Evolutionary conservation across 345 rosid species (phyloP).

Genomic region (Melaleuca quinquenervia): DNA sequence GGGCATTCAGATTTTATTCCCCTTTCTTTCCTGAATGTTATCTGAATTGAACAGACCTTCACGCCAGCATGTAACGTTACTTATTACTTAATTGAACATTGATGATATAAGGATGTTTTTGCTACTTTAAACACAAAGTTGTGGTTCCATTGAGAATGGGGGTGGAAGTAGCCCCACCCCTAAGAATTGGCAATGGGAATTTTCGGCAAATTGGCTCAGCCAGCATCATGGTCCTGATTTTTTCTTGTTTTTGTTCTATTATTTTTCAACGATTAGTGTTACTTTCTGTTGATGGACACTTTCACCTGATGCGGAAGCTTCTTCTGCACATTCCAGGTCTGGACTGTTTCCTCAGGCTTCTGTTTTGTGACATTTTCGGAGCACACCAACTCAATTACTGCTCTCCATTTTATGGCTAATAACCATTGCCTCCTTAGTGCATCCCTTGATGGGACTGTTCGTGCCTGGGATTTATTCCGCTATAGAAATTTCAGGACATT

Average conservation of each 20-base stretch:
- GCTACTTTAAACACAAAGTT: neutral
- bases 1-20: neutral
- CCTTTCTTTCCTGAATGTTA: neutral
- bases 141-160: neutral
- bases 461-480: conserved; percentile 96
- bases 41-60: neutral
- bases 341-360: conserved; percentile 91
- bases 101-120: neutral
- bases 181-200: neutral
- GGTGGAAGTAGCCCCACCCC: neutral
- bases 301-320: neutral
- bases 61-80: neutral
- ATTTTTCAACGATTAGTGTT: neutral
- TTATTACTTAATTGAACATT: neutral
- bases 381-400: conserved; percentile 90
- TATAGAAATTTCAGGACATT: conserved; percentile 92
- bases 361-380: conserved; percentile 94
- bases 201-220: neutral
- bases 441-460: conserved; percentile 94
- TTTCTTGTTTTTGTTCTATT: neutral
- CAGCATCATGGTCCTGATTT: neutral
- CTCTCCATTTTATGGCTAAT: conserved; percentile 93
- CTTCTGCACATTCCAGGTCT: conserved; percentile 45
- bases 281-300: neutral
- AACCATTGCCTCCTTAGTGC: conserved; percentile 84